Conservation (phyloP, 2,329 filamentous ascomycete species). For the Colletotrichum coccodes region DNA sequence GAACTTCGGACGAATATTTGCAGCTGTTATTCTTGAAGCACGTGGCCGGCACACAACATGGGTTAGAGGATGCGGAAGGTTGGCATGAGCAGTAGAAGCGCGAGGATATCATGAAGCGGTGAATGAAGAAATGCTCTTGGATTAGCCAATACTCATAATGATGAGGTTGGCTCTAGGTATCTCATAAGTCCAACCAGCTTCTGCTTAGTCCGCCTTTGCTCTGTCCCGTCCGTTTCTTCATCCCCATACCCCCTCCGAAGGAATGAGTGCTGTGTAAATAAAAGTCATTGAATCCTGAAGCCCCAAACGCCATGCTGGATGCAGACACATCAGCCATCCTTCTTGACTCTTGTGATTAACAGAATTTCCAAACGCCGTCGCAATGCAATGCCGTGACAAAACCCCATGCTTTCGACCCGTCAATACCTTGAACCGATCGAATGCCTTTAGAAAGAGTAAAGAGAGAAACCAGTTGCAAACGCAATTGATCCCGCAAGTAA, state of each 20-base stretch:
- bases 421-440: background rate
- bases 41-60: background rate
- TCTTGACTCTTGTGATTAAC: background rate
- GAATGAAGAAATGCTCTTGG: background rate
- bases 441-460: background rate
- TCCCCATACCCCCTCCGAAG: background rate
- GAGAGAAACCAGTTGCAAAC: conserved; percentile 6
- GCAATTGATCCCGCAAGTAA: conserved; percentile 18
- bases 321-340: conserved; percentile 6
- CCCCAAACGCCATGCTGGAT: conserved; percentile 26
- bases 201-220: background rate
- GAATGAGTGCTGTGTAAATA: conserved; percentile 17
- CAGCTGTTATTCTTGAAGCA: background rate
- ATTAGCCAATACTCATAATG: conserved; percentile 1
- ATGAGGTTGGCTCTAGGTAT: conserved; percentile 18
- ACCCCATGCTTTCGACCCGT: background rate
- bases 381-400: conserved; percentile 23
- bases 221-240: background rate
- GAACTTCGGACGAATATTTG: conserved; percentile 5
- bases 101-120: background rate
- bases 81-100: background rate
- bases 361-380: conserved; percentile 15
- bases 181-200: background rate
- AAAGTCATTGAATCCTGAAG: background rate
- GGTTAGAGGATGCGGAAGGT: background rate